Conservation (phyloP, 345 rosid species). For the Alliaria petiolata region DNA sequence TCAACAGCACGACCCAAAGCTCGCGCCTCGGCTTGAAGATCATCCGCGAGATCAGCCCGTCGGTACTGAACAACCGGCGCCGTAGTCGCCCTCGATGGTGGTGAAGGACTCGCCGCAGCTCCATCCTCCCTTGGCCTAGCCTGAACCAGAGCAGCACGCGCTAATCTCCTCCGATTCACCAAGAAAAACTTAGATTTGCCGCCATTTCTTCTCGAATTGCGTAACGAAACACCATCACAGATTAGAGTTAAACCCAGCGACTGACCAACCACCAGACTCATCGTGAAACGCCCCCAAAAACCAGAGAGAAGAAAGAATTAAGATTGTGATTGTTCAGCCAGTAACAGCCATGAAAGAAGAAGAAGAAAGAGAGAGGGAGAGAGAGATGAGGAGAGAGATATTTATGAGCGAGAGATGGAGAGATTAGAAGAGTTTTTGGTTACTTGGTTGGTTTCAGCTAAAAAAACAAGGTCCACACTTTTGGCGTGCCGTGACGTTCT, state of each 20-base stretch:
- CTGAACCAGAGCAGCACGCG: constrained; percentile 44
- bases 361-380: background rate
- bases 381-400: background rate
- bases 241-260: constrained; percentile 17
- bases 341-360: constrained; percentile 21
- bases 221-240: background rate
- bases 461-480: constrained; percentile 31
- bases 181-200: background rate
- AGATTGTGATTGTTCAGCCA: constrained; percentile 3
- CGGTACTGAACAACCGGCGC: constrained; percentile 22
- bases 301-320: background rate
- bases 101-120: constrained; percentile 18
- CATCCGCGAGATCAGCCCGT: constrained; percentile 52
- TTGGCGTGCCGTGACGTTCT: constrained; percentile 31
- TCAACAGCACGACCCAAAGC: constrained; percentile 85
- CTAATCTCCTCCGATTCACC: constrained; percentile 4
- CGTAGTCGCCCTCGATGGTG: constrained; percentile 4
- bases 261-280: constrained; percentile 32
- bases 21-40: constrained; percentile 76
- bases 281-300: background rate
- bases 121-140: constrained; percentile 35
- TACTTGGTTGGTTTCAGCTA: background rate
- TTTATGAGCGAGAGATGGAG: background rate
- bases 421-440: constrained; percentile 11
- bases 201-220: constrained; percentile 6